Conservation (phyloP, 257 asterid species). For the Fraxinus americana region DNA sequence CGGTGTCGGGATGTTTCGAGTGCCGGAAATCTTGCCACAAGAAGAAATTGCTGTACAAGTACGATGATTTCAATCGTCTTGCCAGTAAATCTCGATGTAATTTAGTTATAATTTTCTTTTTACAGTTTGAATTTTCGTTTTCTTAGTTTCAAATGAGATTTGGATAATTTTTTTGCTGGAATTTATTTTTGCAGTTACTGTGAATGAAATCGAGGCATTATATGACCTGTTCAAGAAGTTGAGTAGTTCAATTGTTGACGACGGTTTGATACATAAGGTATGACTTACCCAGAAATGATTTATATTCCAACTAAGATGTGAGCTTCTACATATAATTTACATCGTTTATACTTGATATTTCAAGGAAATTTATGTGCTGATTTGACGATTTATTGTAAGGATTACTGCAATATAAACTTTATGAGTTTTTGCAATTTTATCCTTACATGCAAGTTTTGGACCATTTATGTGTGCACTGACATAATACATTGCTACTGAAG, state of each 20-base stretch:
- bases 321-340: not conserved
- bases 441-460: not conserved
- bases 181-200: no score
- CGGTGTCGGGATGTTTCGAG: slow-evolving; percentile 53
- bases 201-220: no score
- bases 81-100: slow-evolving; percentile 70
- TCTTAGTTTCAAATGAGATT: not conserved
- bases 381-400: not conserved
- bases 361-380: not conserved
- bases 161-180: no score
- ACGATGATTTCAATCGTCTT: slow-evolving; percentile 48
- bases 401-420: not conserved
- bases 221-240: no score
- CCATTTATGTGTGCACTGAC: not conserved
- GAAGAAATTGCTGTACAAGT: slow-evolving; percentile 32
- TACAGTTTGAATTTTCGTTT: not conserved
- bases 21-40: slow-evolving; percentile 21
- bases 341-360: not conserved
- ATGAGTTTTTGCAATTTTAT: not conserved
- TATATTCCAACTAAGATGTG: not conserved
- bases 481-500: no score
- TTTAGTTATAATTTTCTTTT: not conserved
- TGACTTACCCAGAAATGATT: not conserved
- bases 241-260: slow-evolving; percentile 32
- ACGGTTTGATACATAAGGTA: slow-evolving; percentile 87